Evolutionary conservation across 805 yeast species (phyloP), one percentile per base, ranked within the genome.

Genomic region (Starmerella bombi): DNA sequence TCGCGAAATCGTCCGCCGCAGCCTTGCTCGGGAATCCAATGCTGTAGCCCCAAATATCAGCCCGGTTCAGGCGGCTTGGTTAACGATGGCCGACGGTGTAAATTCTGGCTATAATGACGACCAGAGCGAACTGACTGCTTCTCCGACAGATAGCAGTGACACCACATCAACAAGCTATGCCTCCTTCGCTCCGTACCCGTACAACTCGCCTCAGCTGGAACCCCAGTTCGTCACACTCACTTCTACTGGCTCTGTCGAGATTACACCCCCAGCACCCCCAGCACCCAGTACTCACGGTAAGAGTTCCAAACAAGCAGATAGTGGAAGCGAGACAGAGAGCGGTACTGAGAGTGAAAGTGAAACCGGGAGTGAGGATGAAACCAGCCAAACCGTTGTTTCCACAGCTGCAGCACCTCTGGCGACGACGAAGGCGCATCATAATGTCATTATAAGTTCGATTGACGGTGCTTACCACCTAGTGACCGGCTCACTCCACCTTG

Each of bases 51-150:
- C 15, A 14, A 17, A 9, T 4, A 5, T 15, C 7, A 21, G 27
- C 25, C 37, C 19, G 7, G 33, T 28, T 4, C 39, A 22, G 9
- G 44, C 44, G 1, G 48, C 45, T 5, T 44, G 48, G 48, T 25
- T 40, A 5, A 44, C 48, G 1, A 44, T 44, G 48, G 41, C 25
- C 8, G 34, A 40, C 23, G 48, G 38, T 8, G 42, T 41, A 15
- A 44, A 44, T 28, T 36, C 37, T 7, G 48, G 48, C 1, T 37
- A 37, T 36, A 41, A 44, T 17, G 43, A 38, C 7, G 36, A 41
- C 16, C n/a, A 16, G 7, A 21, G 18, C 17, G 25, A n/a, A 19
- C 36, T 44, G 12, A 34, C 42, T 12, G 19, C 22, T 3, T 3
- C 38, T 14, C 16, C 32, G 3, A 20, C 25, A 3, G 5, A 19